Percentiles rank a stretch among this genome's conserved stretches.
These are phyloP conservation scores for Hemerocallis citrina DNA, from an alignment of 106 monocot genomes.

Conservation along the genomic window DNA sequence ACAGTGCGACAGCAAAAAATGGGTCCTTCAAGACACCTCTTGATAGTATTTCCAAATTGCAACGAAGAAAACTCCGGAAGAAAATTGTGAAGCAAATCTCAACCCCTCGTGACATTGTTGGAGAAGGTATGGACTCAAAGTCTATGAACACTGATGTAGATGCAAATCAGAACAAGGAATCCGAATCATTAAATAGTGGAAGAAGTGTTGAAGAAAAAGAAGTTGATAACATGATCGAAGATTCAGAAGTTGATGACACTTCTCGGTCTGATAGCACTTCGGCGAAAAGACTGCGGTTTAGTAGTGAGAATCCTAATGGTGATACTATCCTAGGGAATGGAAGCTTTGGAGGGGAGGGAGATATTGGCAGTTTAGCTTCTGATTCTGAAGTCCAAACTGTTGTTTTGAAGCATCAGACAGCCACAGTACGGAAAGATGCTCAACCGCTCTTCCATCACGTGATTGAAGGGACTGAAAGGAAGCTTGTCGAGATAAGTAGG, in stretches of 20 bases:
- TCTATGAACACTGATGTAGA: not conserved
- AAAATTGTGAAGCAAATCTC: not conserved
- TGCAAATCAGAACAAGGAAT: conserved; percentile 3
- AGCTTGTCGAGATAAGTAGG: no score
- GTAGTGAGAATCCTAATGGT: conserved; percentile 10
- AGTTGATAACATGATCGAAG: conserved; percentile 2
- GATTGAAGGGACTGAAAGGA: no score
- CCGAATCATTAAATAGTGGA: conserved; percentile 2
- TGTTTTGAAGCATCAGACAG: conserved; percentile 49
- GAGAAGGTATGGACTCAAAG: not conserved
- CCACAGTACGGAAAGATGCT: conserved; percentile 38
- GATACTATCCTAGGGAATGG: conserved; percentile 8
- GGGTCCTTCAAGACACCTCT: no score
- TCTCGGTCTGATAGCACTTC: conserved; percentile 19
- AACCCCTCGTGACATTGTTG: not conserved
- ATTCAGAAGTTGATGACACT: no score
- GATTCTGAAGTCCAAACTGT: no score
- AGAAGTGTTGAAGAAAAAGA: conserved; percentile 12
- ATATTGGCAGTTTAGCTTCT: no score
- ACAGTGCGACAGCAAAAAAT: no score
- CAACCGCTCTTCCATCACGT: conserved; percentile 60
- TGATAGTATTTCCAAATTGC: not conserved
- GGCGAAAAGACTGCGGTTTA: conserved; percentile 47
- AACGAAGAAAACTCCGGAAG: conserved; percentile 2
- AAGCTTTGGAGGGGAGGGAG: conserved; percentile 25